Evolutionary conservation across 352 stramenopile genomes (phyloP), one percentile per base, ranked within the genome.

Genomic region (Globisporangium polare): DNA sequence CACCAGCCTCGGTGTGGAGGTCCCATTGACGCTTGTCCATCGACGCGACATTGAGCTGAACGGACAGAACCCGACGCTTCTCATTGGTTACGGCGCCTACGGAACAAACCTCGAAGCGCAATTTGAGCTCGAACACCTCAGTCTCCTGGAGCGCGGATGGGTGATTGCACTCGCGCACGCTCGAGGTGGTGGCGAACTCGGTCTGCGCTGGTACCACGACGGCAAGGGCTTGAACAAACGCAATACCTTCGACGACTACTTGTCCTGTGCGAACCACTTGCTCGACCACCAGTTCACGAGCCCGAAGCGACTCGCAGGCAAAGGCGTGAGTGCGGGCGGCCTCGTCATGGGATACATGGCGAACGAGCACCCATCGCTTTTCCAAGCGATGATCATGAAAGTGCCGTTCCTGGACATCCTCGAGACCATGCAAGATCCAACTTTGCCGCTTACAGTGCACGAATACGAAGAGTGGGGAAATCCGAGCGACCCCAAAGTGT

Each of bases 391-490:
- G 53, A 72, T 96, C 6, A 77, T 96, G 63, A 91, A 95, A 42
- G 88, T 96, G 27, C 92, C 92, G 9, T 98, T 98, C 51, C 74
- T 97, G 0, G 89, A 97, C 35, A 91, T 97, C 35, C 24, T 92
- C 13, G 72, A 76, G 20, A 95, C 92, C 1, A 97, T 98, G 90
- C 70, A 81, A 59, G 89, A 98, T 56, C 67, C 83, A 15, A 80
- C 60, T 18, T 73, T 97, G 15, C 88, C 89, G 3, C 75, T 98
- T 2, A 98, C 92, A 12, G 70, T 97, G 18, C 86, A 97, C 65
- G 92, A 98, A 71, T 97, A 96, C 58, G 88, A 97, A 51, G 92
- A 98, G 68, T 98, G 90, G 90, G 89, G 90, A 2, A 84, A 97
- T 55, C 83, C 84, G 13, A 42, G 10, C 17, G 73, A 86, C 22